Percentiles rank a stretch among this genome's conserved stretches.
These are phyloP conservation scores for Aspergillus conjunctus DNA, from an alignment of 495 filamentous ascomycete genomes.

Conservation along the genomic window DNA sequence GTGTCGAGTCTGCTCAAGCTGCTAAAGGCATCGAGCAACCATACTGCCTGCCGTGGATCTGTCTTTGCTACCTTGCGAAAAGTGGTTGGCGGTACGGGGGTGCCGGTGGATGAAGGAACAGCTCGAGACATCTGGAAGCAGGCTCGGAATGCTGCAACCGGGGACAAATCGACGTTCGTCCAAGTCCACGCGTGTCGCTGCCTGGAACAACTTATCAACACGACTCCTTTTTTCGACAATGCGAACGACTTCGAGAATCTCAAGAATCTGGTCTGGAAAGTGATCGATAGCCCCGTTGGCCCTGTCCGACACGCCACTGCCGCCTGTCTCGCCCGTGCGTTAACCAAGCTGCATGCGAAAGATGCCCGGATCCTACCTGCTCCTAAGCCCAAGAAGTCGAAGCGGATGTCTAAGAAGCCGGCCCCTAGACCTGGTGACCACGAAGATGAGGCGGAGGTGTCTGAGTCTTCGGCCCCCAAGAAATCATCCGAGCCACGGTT, in stretches of 20 bases:
- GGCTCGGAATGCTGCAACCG: constrained; percentile 70
- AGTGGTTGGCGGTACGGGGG: constrained; percentile 68
- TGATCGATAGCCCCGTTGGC: constrained; percentile 74
- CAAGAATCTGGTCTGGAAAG: constrained; percentile 76
- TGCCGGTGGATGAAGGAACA: constrained; percentile 80
- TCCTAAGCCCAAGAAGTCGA: constrained; percentile 71
- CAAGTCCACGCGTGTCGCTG: constrained; percentile 81
- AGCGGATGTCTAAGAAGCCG: constrained; percentile 70
- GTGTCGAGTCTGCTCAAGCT: constrained; percentile 73
- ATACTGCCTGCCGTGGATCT: constrained; percentile 80
- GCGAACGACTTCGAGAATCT: constrained; percentile 88
- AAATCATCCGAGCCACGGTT: constrained; percentile 68
- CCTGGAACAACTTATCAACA: constrained; percentile 68
- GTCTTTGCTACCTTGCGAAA: constrained; percentile 81
- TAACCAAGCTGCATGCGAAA: constrained; percentile 80
- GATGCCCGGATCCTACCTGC: constrained; percentile 54
- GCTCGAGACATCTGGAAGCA: constrained; percentile 94
- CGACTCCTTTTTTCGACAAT: constrained; percentile 82
- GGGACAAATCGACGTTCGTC: constrained; percentile 81
- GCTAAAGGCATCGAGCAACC: constrained; percentile 74
- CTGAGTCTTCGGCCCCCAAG: constrained; percentile 68
- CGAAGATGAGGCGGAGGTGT: constrained; percentile 71
- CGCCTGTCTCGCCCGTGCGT: constrained; percentile 73
- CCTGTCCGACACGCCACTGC: constrained; percentile 84
- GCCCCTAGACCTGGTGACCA: constrained; percentile 68